A percentile compares a stretch with the other conserved stretches of the same genome.
Evolutionary conservation across 352 stramenopile species (phyloP).

Genomic region (Globisporangium nodosum): DNA sequence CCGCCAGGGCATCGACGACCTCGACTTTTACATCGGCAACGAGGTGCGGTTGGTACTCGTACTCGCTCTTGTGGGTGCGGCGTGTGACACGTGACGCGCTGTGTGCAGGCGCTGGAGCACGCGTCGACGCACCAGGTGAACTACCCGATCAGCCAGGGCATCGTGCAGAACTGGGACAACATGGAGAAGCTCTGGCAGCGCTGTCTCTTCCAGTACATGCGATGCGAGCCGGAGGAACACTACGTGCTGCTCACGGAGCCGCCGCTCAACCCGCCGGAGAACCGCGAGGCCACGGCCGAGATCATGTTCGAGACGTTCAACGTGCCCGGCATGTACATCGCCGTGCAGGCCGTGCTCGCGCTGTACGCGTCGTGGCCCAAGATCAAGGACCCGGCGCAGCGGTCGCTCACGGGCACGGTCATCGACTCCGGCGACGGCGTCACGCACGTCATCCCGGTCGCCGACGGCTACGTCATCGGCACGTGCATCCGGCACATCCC

Average conservation of each 20-base stretch:
- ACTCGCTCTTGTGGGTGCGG: neutral
- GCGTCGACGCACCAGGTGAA: conserved; percentile 91
- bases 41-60: conserved; percentile 25
- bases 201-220: conserved; percentile 91
- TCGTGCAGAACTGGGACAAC: conserved; percentile 94
- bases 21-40: conserved; percentile 96
- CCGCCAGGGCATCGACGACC: conserved; percentile 89
- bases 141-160: conserved; percentile 85
- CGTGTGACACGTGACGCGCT: no score
- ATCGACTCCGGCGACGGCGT: conserved; percentile 94
- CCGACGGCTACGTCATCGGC: conserved; percentile 95
- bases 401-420: conserved; percentile 91
- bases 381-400: conserved; percentile 80
- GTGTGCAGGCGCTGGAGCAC: conserved; percentile 64
- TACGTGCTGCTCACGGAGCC: conserved; percentile 91
- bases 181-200: conserved; percentile 95
- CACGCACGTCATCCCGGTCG: conserved; percentile 93
- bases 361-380: conserved; percentile 93
- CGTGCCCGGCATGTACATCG: conserved; percentile 92
- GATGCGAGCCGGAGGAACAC: conserved; percentile 92
- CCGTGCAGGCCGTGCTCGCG: conserved; percentile 93
- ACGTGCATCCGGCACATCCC: conserved; percentile 94
- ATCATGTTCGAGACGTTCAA: conserved; percentile 98
- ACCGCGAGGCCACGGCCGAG: conserved; percentile 93
- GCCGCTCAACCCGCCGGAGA: conserved; percentile 93